These are phyloP conservation scores for Podospora appendiculata DNA, from an alignment of 495 filamentous ascomycete genomes.

Conservation along the genomic window DNA sequence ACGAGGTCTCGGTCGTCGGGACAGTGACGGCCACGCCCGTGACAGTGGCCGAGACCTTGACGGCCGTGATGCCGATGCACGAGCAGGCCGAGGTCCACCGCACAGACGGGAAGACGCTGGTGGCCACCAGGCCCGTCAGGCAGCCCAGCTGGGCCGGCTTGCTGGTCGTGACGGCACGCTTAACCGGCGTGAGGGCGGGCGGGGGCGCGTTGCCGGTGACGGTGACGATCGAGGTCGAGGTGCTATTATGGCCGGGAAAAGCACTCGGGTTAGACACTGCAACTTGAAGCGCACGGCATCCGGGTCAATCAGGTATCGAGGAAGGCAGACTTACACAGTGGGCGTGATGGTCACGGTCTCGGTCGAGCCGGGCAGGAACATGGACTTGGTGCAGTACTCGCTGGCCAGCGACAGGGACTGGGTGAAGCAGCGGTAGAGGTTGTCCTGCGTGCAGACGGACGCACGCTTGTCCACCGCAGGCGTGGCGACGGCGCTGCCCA, in stretches of 20 bases:
- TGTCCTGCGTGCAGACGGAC: not conserved
- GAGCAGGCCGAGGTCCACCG: not conserved
- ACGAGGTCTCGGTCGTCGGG: not conserved
- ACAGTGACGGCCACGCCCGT: not conserved
- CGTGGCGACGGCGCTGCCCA: not conserved
- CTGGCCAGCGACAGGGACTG: not conserved
- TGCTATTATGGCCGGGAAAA: not conserved
- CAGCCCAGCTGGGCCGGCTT: not conserved
- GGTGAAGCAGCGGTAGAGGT: not conserved
- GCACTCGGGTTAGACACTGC: not conserved
- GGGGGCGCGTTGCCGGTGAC: not conserved
- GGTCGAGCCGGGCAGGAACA: not conserved
- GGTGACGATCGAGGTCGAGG: not conserved
- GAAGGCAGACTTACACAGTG: not conserved
- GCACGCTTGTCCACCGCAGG: not conserved
- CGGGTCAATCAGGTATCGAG: too few species aligned
- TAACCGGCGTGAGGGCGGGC: not conserved
- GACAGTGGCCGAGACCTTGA: not conserved
- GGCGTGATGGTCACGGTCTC: not conserved
- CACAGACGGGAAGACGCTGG: not conserved
- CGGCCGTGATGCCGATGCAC: not conserved
- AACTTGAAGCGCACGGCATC: not conserved
- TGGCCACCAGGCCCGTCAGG: not conserved
- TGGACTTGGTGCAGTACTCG: not conserved
- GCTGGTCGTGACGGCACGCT: not conserved